These are phyloP conservation scores for Cytospora piceae DNA, from an alignment of 2,329 filamentous ascomycete species.

Conservation along the genomic window DNA sequence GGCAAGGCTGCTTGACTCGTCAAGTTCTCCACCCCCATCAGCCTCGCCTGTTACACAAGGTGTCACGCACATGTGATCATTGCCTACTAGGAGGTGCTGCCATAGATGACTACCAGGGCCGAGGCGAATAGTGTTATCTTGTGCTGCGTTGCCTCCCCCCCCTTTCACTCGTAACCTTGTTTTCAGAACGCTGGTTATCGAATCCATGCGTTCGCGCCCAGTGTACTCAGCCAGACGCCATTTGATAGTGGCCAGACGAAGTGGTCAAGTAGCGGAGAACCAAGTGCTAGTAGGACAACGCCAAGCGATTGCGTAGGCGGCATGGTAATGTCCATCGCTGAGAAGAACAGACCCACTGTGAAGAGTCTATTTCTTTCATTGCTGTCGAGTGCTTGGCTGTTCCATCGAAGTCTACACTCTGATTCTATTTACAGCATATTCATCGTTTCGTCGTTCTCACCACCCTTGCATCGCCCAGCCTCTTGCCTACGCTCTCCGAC, in stretches of 20 bases:
- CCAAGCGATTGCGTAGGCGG: neutral
- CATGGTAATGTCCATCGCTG: neutral
- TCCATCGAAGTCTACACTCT: too few relatives aligned
- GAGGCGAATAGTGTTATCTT: neutral
- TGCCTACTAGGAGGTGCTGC: neutral
- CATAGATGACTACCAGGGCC: neutral
- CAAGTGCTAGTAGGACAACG: neutral
- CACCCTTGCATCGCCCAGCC: neutral
- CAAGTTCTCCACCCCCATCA: neutral
- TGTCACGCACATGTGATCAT: neutral
- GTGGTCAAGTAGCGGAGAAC: neutral
- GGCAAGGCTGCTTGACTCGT: slow-evolving; percentile 1
- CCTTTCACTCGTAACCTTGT: neutral
- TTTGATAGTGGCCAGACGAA: too few relatives aligned
- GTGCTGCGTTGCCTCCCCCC: neutral
- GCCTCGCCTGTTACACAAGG: neutral
- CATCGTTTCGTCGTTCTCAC: too few relatives aligned
- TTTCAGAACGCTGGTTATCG: neutral
- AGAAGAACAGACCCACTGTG: neutral
- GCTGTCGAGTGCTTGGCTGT: too few relatives aligned
- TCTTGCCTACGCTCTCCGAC: neutral
- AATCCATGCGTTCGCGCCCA: neutral
- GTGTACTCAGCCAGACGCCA: neutral
- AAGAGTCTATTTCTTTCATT: too few relatives aligned
- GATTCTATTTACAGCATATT: neutral